Percentiles rank a stretch among this genome's conserved stretches.
phyloP scores from a whole-genome alignment of 805 yeast species.

The Dipodascus albidus region DNA sequence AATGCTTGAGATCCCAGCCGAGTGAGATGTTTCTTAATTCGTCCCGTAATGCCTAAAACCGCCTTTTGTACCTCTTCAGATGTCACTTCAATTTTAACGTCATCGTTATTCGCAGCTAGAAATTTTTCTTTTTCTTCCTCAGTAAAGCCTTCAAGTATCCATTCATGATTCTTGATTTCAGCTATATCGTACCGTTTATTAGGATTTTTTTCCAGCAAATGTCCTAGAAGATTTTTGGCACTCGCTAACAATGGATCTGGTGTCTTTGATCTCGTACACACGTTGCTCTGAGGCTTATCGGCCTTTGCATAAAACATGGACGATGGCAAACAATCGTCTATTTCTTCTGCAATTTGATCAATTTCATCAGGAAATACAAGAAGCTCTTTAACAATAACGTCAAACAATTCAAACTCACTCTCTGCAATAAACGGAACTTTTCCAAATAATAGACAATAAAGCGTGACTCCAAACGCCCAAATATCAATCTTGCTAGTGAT shows the following conservation, averaged over 20 bases:
- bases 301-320: slow-evolving; percentile 1
- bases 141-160: slow-evolving; percentile 35
- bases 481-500: slow-evolving; percentile 77
- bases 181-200: slow-evolving; percentile 52
- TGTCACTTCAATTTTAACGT: slow-evolving; percentile 40
- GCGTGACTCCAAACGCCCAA: slow-evolving; percentile 89
- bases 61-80: slow-evolving; percentile 61
- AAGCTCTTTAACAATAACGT: slow-evolving; percentile 54
- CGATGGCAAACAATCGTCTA: neutral
- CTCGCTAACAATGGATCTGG: slow-evolving; percentile 10
- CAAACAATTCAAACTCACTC: slow-evolving; percentile 71
- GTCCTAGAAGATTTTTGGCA: slow-evolving; percentile 41
- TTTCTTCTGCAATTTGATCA: slow-evolving; percentile 14
- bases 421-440: slow-evolving; percentile 75
- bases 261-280: neutral
- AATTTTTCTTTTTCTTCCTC: slow-evolving; percentile 19
- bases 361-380: slow-evolving; percentile 41
- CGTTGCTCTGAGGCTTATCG: too few species aligned
- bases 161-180: slow-evolving; percentile 65
- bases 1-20: slow-evolving; percentile 17
- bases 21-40: slow-evolving; percentile 38
- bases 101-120: slow-evolving; percentile 15
- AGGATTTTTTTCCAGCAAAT: slow-evolving; percentile 59
- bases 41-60: slow-evolving; percentile 63
- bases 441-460: slow-evolving; percentile 81